Percentiles rank a stretch among this genome's conserved stretches.
phyloP scores from a whole-genome alignment of 352 stramenopile genomes.

The Peronospora destructor region DNA sequence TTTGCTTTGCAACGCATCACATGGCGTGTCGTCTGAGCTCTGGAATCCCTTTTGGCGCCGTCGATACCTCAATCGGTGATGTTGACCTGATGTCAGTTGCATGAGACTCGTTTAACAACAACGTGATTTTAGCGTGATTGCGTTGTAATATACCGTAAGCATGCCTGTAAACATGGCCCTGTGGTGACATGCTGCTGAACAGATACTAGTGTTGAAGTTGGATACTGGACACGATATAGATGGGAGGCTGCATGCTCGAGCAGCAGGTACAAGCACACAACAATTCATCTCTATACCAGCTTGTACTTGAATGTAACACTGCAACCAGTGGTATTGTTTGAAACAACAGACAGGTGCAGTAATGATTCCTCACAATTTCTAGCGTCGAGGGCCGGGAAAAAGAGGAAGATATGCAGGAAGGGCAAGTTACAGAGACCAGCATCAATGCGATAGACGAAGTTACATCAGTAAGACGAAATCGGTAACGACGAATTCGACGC shows the following conservation, averaged over 20 bases:
- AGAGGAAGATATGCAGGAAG: conserved; percentile 29
- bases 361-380: too few species aligned
- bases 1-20: neutral
- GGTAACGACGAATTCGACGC: conserved; percentile 1
- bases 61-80: neutral
- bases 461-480: conserved; percentile 9
- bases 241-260: too few species aligned
- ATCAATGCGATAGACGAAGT: conserved; percentile 9
- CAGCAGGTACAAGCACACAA: too few species aligned
- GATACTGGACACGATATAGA: too few species aligned
- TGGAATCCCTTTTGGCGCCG: neutral
- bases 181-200: too few species aligned
- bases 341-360: too few species aligned
- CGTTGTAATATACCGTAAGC: too few species aligned
- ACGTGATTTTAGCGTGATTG: too few species aligned
- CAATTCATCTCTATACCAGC: too few species aligned
- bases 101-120: neutral
- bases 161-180: too few species aligned
- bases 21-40: neutral
- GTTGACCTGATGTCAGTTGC: neutral
- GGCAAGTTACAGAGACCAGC: conserved; percentile 25
- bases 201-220: too few species aligned
- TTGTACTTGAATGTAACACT: too few species aligned
- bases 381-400: conserved; percentile 8
- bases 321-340: neutral